phyloP scores from a whole-genome alignment of 192 early-diverging fungal genomes.

The Podila epigama region DNA sequence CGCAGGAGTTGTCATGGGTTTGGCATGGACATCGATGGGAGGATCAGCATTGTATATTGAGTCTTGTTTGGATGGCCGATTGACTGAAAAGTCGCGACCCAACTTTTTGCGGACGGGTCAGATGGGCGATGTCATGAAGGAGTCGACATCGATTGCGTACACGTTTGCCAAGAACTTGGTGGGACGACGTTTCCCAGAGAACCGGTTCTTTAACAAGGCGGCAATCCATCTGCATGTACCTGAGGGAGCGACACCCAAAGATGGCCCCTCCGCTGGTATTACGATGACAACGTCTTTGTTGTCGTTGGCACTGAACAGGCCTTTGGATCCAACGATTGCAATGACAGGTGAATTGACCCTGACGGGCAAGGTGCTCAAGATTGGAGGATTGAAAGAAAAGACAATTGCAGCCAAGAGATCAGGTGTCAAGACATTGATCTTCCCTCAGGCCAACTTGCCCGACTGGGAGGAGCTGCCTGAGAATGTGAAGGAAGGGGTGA shows the following conservation, averaged over 20 bases:
- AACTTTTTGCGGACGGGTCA: conserved; percentile 90
- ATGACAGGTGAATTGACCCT: conserved; percentile 99
- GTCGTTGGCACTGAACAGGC: conserved; percentile 86
- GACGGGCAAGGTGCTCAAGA: conserved; percentile 96
- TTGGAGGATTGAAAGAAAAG: conserved; percentile 98
- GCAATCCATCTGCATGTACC: conserved; percentile 95
- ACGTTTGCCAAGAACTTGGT: conserved; percentile 92
- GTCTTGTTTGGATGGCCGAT: conserved; percentile 84
- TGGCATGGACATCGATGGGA: conserved; percentile 98
- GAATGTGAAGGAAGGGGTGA: conserved; percentile 90
- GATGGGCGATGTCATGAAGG: conserved; percentile 99
- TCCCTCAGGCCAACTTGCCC: conserved; percentile 86
- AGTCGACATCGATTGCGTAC: conserved; percentile 94
- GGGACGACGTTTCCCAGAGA: conserved; percentile 76
- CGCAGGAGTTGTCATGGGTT: conserved; percentile 96
- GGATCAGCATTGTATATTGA: conserved; percentile 96
- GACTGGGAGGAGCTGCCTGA: conserved; percentile 98
- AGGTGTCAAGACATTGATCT: conserved; percentile 88
- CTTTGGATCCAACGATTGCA: conserved; percentile 81
- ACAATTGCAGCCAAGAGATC: conserved; percentile 96
- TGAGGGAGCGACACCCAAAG: conserved; percentile 97
- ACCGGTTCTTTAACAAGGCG: conserved; percentile 92
- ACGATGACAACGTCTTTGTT: conserved; percentile 97
- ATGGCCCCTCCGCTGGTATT: conserved; percentile 95
- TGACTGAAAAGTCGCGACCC: conserved; percentile 62